These are phyloP conservation scores for Lineolata rhizophorae DNA, from an alignment of 495 filamentous ascomycete genomes.

Conservation along the genomic window DNA sequence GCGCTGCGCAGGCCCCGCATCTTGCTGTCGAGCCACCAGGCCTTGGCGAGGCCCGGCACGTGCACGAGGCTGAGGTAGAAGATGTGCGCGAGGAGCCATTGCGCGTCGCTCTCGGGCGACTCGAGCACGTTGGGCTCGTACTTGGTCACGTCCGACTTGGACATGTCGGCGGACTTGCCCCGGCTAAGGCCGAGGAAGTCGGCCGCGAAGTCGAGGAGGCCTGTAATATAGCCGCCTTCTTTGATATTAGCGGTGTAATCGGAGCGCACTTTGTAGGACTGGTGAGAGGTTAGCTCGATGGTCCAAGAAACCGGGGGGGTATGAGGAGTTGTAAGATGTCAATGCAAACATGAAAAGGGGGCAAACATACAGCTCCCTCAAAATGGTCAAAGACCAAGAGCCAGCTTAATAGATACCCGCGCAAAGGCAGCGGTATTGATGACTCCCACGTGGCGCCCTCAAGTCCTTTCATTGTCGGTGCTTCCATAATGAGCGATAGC, in stretches of 20 bases:
- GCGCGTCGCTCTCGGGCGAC: conserved; percentile 39
- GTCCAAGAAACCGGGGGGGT: too few relatives aligned
- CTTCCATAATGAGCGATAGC: conserved; percentile 24
- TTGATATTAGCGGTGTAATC: conserved; percentile 61
- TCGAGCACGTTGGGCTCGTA: conserved; percentile 41
- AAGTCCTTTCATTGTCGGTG: conserved; percentile 19
- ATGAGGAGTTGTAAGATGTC: too few relatives aligned
- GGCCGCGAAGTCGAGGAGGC: conserved; percentile 56
- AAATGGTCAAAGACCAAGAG: conserved; percentile 78
- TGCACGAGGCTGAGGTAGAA: conserved; percentile 64
- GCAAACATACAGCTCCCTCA: conserved; percentile 34
- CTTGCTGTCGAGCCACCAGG: conserved; percentile 64
- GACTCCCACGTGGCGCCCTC: conserved; percentile 22
- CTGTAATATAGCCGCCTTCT: conserved; percentile 41
- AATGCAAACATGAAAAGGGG: too few relatives aligned
- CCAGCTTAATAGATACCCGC: conserved; percentile 82
- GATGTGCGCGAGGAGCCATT: conserved; percentile 68
- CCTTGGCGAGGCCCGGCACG: conserved; percentile 53
- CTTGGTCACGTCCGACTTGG: conserved; percentile 39
- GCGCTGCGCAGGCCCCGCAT: conserved; percentile 55
- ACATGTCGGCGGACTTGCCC: conserved; percentile 45
- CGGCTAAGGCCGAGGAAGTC: conserved; percentile 57
- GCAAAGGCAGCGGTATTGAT: conserved; percentile 27
- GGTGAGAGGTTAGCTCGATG: neutral
- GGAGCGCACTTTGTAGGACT: conserved; percentile 56